phyloP scores from a whole-genome alignment of 1,139 yeast species.

The Candida glucosophila region DNA sequence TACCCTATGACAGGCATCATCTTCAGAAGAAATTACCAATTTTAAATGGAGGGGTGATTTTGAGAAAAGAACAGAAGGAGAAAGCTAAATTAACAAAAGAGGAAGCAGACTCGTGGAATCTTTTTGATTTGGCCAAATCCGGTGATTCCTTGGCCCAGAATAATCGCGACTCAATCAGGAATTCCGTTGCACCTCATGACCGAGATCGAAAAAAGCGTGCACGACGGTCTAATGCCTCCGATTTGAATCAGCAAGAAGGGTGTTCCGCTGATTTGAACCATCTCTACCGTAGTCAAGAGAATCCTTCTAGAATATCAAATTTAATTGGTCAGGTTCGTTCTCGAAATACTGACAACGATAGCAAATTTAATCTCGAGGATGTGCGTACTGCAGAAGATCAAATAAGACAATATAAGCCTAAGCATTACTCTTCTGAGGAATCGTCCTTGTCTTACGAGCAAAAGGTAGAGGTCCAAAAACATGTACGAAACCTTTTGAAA shows the following conservation, averaged over 20 bases:
- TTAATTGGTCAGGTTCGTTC: not conserved
- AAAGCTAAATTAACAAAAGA: constrained; percentile 23
- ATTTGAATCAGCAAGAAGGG: too few species aligned
- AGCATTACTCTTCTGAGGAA: too few species aligned
- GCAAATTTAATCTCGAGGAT: too few species aligned
- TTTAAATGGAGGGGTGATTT: constrained; percentile 34
- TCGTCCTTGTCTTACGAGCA: constrained; percentile 36
- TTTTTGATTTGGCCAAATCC: constrained; percentile 25
- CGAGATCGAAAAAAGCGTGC: constrained; percentile 1
- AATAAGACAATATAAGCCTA: too few species aligned
- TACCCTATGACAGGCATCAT: constrained; percentile 1
- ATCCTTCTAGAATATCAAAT: not conserved
- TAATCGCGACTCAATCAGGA: not conserved
- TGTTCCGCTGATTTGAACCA: too few species aligned
- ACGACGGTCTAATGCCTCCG: constrained; percentile 1
- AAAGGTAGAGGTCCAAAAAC: constrained; percentile 42
- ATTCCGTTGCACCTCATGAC: not conserved
- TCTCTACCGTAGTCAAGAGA: too few species aligned
- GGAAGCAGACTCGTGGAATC: constrained; percentile 32
- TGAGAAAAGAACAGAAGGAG: constrained; percentile 27
- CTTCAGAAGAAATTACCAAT: constrained; percentile 9
- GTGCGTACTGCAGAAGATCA: too few species aligned
- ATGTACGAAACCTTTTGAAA: constrained; percentile 42
- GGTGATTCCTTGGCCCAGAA: too few species aligned
- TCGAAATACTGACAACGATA: not conserved